Evolutionary conservation across 116 monocot genomes (phyloP).

Genomic region (Cymodocea nodosa): DNA sequence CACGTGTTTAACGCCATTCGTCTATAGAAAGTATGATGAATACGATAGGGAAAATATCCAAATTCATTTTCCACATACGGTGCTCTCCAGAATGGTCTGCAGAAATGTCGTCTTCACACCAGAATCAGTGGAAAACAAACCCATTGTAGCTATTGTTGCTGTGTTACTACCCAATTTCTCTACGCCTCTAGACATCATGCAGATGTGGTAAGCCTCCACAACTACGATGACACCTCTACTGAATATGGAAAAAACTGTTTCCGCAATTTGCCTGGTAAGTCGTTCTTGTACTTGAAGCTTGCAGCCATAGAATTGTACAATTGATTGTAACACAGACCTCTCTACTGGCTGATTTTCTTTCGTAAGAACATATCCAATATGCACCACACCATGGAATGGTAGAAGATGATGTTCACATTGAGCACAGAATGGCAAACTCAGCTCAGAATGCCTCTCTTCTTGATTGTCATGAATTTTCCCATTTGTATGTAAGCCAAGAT

Average conservation of each 20-base stretch:
- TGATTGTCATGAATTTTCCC: conserved; percentile 3
- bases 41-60: not conserved
- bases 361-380: conserved; percentile 44
- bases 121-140: conserved; percentile 52
- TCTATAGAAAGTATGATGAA: no score
- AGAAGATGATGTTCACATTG: conserved; percentile 98
- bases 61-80: conserved; percentile 22
- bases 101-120: conserved; percentile 53
- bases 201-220: no score
- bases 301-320: conserved; percentile 69
- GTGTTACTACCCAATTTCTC: conserved; percentile 89
- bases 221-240: conserved; percentile 71
- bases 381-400: conserved; percentile 91
- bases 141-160: conserved; percentile 71
- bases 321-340: conserved; percentile 41
- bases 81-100: conserved; percentile 33
- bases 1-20: no score
- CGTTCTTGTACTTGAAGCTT: conserved; percentile 96
- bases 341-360: conserved; percentile 21
- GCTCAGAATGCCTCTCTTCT: conserved; percentile 27
- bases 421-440: no score
- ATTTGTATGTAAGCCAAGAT: not conserved
- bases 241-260: conserved; percentile 34
- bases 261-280: conserved; percentile 90
- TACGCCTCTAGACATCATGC: conserved; percentile 92